Evolutionary conservation across 306 rosid species (phyloP), one percentile per base, ranked within the genome.

Genomic region (Begonia loranthoides): DNA sequence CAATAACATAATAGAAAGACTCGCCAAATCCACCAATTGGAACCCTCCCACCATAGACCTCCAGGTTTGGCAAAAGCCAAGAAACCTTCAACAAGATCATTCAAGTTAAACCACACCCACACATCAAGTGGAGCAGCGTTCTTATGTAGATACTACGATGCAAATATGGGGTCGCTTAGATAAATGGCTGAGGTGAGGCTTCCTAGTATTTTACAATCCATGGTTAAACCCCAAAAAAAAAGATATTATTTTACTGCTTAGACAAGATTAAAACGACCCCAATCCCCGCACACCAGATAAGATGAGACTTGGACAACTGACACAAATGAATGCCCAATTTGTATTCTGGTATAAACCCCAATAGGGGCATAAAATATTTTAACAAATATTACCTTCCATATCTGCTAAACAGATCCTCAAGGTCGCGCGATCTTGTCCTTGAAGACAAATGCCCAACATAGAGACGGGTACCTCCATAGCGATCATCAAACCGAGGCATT

Each of bases 21-120:
- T 70, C 73, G 70, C 79, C 75, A 73, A 64, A 74, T 65, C 76
- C 79, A 74, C 79, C 76, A 74, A 61, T 70, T 57, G 70, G 69
- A 64, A 69, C 65, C 76, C 74, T 66, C 73, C 69, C 76, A 74
- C 73, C 79, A 74, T 47, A 74, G 79, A 74, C 73, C 73, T 61
- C 79, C 76, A 69, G 73, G 73, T 74, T 61, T 70, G 79, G 73
- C 79, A 66, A 65, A 74, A 70, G 79, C 76, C 76, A 74, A 57
- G 53, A 70, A 62, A 74, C 79, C 79, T 74, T 70, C 79, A 74
- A 69, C 79, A 74, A 74, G 76, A 74, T 74, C 70, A 74, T 71
- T 61, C 64, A 70, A 69, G 76, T 74, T 69, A 74, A 74, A 69
- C 79, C 79, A 74, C 50, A 66, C 19, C 11, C 69, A 74, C 76